These are phyloP conservation scores for Alternaria tenuissima DNA, from an alignment of 2,329 filamentous ascomycete genomes.

Conservation along the genomic window DNA sequence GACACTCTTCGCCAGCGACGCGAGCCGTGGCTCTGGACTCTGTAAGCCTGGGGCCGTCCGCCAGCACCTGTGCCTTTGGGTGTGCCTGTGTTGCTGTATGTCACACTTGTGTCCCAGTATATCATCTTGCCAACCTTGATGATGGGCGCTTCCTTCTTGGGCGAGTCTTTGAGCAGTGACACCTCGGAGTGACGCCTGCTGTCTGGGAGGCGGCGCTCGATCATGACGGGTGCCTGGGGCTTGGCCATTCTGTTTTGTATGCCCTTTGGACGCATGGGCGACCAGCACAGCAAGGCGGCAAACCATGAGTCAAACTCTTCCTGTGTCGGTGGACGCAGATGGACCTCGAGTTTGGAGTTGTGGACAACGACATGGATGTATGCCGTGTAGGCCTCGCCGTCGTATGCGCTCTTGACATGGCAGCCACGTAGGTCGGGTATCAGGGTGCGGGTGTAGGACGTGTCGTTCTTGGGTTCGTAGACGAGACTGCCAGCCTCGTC, in stretches of 20 bases:
- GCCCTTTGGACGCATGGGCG: constrained; percentile 71
- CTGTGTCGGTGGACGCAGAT: constrained; percentile 69
- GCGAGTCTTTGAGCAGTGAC: constrained; percentile 70
- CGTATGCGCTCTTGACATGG: constrained; percentile 64
- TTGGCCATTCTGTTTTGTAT: constrained; percentile 63
- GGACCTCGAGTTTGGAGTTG: constrained; percentile 66
- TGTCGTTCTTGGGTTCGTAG: constrained; percentile 74
- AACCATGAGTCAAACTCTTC: constrained; percentile 82
- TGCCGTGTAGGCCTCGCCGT: constrained; percentile 58
- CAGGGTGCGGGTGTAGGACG: constrained; percentile 68
- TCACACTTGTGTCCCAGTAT: constrained; percentile 73
- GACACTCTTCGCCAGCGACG: constrained; percentile 87
- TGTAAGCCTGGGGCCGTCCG: constrained; percentile 61
- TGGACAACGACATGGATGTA: constrained; percentile 62
- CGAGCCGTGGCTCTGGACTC: constrained; percentile 64
- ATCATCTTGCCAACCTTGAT: constrained; percentile 81
- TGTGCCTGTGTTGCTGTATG: constrained; percentile 57
- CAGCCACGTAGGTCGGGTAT: constrained; percentile 80
- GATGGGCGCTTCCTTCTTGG: constrained; percentile 75
- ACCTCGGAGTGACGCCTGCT: constrained; percentile 59
- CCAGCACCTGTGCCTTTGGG: constrained; percentile 37
- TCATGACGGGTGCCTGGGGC: constrained; percentile 53
- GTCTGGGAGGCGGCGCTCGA: constrained; percentile 49
- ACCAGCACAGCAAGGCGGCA: constrained; percentile 82
- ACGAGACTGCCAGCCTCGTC: constrained; percentile 77